Evolutionary conservation across 2,329 filamentous ascomycete species (phyloP).

Genomic region (Leptographium galeiforme): DNA sequence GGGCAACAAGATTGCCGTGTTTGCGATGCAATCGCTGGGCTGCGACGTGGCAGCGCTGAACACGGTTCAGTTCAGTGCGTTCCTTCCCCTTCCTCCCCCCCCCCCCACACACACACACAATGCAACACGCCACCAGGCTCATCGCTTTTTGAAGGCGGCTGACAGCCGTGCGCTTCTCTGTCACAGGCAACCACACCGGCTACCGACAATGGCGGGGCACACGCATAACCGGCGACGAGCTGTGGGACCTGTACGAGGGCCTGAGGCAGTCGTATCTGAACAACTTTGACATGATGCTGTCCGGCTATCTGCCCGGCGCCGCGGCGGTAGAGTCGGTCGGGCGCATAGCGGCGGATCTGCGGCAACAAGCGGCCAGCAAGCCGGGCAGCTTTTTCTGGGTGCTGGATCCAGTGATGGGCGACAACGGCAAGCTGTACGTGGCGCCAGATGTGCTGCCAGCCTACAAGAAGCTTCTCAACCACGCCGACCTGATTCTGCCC

Average conservation of each 20-base stretch:
- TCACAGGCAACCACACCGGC: slow-evolving; percentile 79
- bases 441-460: slow-evolving; percentile 82
- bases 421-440: slow-evolving; percentile 85
- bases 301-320: slow-evolving; percentile 85
- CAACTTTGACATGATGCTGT: slow-evolving; percentile 86
- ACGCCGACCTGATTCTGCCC: slow-evolving; percentile 84
- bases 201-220: slow-evolving; percentile 84
- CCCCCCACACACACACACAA: too few species aligned
- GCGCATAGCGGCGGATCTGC: slow-evolving; percentile 68
- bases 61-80: slow-evolving; percentile 91
- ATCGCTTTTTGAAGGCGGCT: not conserved
- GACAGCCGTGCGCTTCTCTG: not conserved
- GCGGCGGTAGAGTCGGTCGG: slow-evolving; percentile 75
- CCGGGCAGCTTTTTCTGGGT: slow-evolving; percentile 91
- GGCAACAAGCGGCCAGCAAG: slow-evolving; percentile 46
- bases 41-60: slow-evolving; percentile 91
- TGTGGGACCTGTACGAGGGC: slow-evolving; percentile 71
- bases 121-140: too few species aligned
- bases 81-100: not conserved
- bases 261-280: slow-evolving; percentile 73
- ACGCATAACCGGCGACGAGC: slow-evolving; percentile 67
- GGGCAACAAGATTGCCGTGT: slow-evolving; percentile 92
- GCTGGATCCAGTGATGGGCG: slow-evolving; percentile 95
- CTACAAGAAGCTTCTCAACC: slow-evolving; percentile 64
- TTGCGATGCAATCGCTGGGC: slow-evolving; percentile 84